Base-by-base conservation (phyloP, 768 basidiomycete genomes). In the Chlorophyllum brunneum region DNA sequence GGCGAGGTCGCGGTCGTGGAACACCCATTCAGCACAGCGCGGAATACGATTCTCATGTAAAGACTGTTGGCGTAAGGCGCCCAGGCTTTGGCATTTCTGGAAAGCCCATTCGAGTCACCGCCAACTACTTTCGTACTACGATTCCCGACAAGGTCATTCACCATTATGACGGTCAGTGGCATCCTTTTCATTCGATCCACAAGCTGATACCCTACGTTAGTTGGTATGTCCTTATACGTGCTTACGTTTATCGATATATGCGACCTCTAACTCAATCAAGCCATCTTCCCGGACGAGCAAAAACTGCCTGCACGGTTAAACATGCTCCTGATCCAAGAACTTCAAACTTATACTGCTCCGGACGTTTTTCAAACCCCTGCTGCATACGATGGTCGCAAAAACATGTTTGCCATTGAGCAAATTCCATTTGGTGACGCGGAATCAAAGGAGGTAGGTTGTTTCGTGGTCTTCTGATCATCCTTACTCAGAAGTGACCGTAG, bases 331-430 rank as follows among this genome's bases (percentile, higher is more conserved):
- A 82, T 92, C 47, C 71, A 76, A 4, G 69, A 67, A 4, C 65
- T 92, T 4, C 88, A 90, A 60, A 70, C 66, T 2, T 63, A 70
- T 0, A 71, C 77, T 1, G 80, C 81, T 0, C 80, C 80, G 0
- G 65, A 75, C 7, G 65, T 87, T 11, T 92, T 92, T 61, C 81
- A 76, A 1, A 82, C 81, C 2, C 79, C 74, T 3, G 83, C 75
- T 9, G 85, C 79, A 1, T 92, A 91, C 52, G 91, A 92, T 54
- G 89, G 89, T 0, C 74, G 85, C 18, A 92, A 91, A 65, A 92
- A 92, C 52, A 64, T 75, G 20, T 92, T 85, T 59, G 70, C 84
- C 4, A 70, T 80, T 10, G 70, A 74, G 24, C 69, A 74, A 48
- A 68, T 92, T 5, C 75, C 79, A 0, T 77, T 93, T 15, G 80